phyloP scores from a whole-genome alignment of 495 filamentous ascomycete species.

The Sordaria brevicollis region DNA sequence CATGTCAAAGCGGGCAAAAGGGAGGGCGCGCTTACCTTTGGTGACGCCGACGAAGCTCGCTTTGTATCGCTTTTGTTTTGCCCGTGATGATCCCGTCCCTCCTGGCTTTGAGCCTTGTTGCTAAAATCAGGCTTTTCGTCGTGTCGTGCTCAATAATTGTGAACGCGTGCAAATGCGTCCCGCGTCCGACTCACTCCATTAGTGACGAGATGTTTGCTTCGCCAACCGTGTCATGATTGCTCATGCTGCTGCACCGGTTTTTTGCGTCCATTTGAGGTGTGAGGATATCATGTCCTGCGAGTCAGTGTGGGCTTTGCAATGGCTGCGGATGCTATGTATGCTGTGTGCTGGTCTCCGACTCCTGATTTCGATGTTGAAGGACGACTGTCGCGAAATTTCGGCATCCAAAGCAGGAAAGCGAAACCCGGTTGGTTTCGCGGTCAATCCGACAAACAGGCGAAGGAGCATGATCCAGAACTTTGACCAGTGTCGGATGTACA shows the following conservation, averaged over 20 bases:
- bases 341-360: neutral
- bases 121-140: neutral
- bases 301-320: too few relatives aligned
- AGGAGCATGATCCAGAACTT: neutral
- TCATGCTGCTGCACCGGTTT: neutral
- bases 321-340: neutral
- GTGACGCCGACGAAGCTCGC: neutral
- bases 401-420: neutral
- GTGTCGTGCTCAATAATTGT: neutral
- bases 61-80: neutral
- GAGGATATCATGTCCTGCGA: neutral
- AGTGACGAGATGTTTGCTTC: neutral
- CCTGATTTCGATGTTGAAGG: neutral
- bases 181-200: neutral
- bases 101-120: neutral
- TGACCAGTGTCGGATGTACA: neutral
- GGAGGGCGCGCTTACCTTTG: neutral
- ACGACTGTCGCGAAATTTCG: neutral
- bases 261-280: neutral
- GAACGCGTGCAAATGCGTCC: neutral
- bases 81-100: neutral
- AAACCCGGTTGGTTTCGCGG: neutral
- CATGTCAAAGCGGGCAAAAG: neutral
- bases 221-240: neutral
- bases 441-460: neutral